Conservation (phyloP, 305 asterid genomes). For the Fraxinus angustifolia region DNA sequence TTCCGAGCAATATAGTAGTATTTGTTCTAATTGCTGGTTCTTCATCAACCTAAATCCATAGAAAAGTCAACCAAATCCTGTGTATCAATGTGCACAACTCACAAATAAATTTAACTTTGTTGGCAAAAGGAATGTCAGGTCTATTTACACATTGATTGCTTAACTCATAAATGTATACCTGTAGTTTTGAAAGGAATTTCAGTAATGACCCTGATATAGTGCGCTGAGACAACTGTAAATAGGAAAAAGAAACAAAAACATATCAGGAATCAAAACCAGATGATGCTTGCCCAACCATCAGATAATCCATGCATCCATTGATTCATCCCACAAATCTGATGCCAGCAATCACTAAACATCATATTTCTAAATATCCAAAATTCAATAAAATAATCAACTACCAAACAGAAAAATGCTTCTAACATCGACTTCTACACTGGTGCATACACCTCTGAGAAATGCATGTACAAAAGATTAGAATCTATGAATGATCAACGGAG, state of each 20-base stretch:
- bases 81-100: background rate
- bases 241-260: slow-evolving; percentile 24
- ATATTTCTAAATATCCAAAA: background rate
- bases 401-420: background rate
- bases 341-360: slow-evolving; percentile 8
- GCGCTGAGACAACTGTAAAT: slow-evolving; percentile 90
- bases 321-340: slow-evolving; percentile 3
- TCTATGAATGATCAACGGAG: background rate
- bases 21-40: slow-evolving; percentile 98
- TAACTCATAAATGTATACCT: slow-evolving; percentile 46
- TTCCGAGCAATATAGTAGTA: slow-evolving; percentile 96
- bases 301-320: slow-evolving; percentile 18
- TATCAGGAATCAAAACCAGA: slow-evolving; percentile 20
- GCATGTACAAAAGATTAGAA: background rate
- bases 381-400: background rate
- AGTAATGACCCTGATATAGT: slow-evolving; percentile 82
- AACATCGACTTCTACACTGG: background rate
- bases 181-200: slow-evolving; percentile 94
- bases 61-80: slow-evolving; percentile 14
- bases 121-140: slow-evolving; percentile 19
- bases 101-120: background rate
- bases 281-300: slow-evolving; percentile 22
- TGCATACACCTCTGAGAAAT: background rate
- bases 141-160: slow-evolving; percentile 15
- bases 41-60: slow-evolving; percentile 77